These are phyloP conservation scores for Syzygium aqueum DNA, from an alignment of 345 rosid genomes.

Conservation along the genomic window DNA sequence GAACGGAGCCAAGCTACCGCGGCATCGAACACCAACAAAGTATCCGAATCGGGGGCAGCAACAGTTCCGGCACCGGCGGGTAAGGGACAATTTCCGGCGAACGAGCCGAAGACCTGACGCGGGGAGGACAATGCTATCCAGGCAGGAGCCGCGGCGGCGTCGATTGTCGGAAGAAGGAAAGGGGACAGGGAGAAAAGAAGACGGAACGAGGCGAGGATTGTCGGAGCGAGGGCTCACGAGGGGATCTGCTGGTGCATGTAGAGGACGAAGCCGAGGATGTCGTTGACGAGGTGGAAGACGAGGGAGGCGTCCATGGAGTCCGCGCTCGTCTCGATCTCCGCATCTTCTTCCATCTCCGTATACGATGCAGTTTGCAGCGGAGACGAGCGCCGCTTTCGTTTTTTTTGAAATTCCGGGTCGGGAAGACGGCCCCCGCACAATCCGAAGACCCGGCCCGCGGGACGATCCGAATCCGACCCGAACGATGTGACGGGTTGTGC, in stretches of 20 bases:
- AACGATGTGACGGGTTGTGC: too few relatives aligned
- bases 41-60: background rate
- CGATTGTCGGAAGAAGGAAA: background rate
- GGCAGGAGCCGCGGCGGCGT: background rate
- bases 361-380: background rate
- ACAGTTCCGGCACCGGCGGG: background rate
- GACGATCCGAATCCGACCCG: background rate
- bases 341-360: constrained; percentile 20
- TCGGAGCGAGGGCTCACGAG: constrained; percentile 32
- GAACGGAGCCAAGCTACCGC: background rate
- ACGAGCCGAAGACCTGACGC: background rate
- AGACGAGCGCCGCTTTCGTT: background rate
- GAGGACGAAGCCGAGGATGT: constrained; percentile 63
- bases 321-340: constrained; percentile 34
- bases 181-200: too few relatives aligned
- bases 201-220: background rate
- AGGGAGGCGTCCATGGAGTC: constrained; percentile 37
- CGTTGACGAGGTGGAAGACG: constrained; percentile 56
- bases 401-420: background rate
- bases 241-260: constrained; percentile 98
- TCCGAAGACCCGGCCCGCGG: background rate
- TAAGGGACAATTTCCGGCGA: background rate
- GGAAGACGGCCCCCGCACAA: too few relatives aligned
- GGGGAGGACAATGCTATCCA: background rate
- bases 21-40: background rate